Evolutionary conservation across 2,329 filamentous ascomycete species (phyloP), one percentile per base, ranked within the genome.

Genomic region (Scolecobasidium constrictum): DNA sequence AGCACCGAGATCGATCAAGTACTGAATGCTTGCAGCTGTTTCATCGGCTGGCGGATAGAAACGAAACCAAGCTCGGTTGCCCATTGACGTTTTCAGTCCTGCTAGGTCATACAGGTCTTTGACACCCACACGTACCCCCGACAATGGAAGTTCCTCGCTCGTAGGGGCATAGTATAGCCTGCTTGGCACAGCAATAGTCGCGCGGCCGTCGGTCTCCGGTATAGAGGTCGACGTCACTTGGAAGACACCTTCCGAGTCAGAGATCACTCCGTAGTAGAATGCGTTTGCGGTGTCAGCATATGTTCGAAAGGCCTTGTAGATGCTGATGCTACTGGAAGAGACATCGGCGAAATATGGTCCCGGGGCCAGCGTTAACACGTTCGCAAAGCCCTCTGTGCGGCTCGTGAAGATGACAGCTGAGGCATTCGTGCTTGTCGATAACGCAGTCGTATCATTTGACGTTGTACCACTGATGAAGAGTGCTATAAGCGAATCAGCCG

Each of bases 91-190:
- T 11, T 65, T 66, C 0, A 78, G 56, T 2, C 78, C 78, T 17
- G 68, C 65, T 26, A 81, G 56, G 47, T 77, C 65, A 50, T 68
- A 77, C 37, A 79, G 74, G 48, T 82, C 78, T 54, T 82, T 83
- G 42, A 81, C 65, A 1, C 69, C 77, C 1, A 81, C 55, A 15
- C 78, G 67, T 3, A 78, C 68, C n/a, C 78, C 77, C 4, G 74
- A 71, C 0, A 82, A 62, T 1, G 76, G 77, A 50, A 74, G 69
- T n/a, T 66, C 61, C 0, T 56, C 50, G 0, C 70, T 73, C 36
- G 64, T 5, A 6, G 20, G 68, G 56, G 0, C 64, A 67, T 64
- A 77, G 58, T 79, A 79, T 0, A 81, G 60, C 6, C 77, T 66
- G 5, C 75, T 80, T 3, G 77, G 76, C 0, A 81, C 77, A 3